Base-by-base conservation (phyloP, 2,329 filamentous ascomycete genomes). In the Clonostachys solani region DNA sequence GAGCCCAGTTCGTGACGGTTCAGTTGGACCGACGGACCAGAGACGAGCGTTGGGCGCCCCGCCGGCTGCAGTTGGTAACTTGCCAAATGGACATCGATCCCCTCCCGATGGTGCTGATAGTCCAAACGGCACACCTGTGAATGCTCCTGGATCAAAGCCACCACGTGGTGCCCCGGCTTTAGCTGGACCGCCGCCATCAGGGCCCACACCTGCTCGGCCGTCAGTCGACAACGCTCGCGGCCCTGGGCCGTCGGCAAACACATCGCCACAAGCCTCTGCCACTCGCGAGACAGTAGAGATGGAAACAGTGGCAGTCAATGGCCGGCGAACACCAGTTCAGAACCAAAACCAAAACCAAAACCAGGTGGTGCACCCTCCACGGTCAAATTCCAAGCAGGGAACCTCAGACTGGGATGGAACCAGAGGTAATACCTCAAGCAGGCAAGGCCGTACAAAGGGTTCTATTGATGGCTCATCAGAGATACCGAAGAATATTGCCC, bases 391-490 rank as follows among this genome's bases (percentile, higher is more conserved):
- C 19, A 66, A 66, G 44, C 62, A 43, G 43, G 33, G 60, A 55
- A 58, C 76, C n/a, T 4, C 33, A 29, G 40, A 29, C 38, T 47
- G 19, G 29, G 45, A 42, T 19, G 37, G 19, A 12, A 23, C 45
- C 4, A 42, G 15, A 8, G 19, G 38, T 3, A 34, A 35, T 33
- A 41, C 18, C 16, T 40, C 36, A 12, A 35, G 46, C 23, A 59
- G 55, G n/a, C 61, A 62, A 46, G 54, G 44, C 23, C 76, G 81
- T 16, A 73, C 77, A 35, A 84, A 86, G 59, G 77, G 77, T 29
- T 87, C 87, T 0, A 71, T 88, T 12, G 89, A 94, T 53, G 87
- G 80, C 56, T 78, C 77, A 3, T 77, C 78, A 23, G 86, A 89
- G 52, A 72, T 76, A 5, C 64, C 68, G 2, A 61, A 80, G 34